Evolutionary conservation across 768 basidiomycete genomes (phyloP).

Genomic region (Podaxis sp.): DNA sequence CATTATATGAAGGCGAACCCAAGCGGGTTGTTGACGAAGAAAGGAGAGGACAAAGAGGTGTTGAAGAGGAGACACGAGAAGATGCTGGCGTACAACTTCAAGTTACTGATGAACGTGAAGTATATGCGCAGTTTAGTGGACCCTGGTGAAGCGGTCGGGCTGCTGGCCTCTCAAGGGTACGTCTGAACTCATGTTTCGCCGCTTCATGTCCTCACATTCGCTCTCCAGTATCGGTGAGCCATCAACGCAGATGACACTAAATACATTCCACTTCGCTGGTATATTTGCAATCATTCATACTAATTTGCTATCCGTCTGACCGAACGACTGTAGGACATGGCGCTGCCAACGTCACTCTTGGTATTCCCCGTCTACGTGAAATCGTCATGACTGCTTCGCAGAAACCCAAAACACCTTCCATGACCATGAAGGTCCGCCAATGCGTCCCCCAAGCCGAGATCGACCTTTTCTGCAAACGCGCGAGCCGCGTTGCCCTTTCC

Average conservation of each 20-base stretch:
- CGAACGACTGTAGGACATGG: slow-evolving; percentile 74
- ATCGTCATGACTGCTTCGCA: slow-evolving; percentile 98
- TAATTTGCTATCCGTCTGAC: not conserved
- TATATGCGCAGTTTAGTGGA: slow-evolving; percentile 94
- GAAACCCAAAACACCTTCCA: slow-evolving; percentile 96
- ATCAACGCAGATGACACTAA: slow-evolving; percentile 99
- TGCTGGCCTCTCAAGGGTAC: slow-evolving; percentile 96
- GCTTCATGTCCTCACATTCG: not conserved
- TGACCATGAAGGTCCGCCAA: slow-evolving; percentile 75
- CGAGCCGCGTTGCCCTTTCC: slow-evolving; percentile 81
- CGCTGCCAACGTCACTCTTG: slow-evolving; percentile 97
- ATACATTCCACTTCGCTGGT: slow-evolving; percentile 99
- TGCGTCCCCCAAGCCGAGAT: slow-evolving; percentile 54
- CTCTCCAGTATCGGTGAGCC: slow-evolving; percentile 89
- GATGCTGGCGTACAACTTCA: slow-evolving; percentile 61
- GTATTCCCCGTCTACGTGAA: slow-evolving; percentile 97
- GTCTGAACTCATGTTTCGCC: slow-evolving; percentile 21
- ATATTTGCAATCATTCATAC: slow-evolving; percentile 13
- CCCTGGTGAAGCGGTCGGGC: slow-evolving; percentile 97
- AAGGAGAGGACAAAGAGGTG: slow-evolving; percentile 26
- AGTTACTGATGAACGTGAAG: slow-evolving; percentile 82
- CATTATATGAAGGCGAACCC: slow-evolving; percentile 80
- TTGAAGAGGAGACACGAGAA: slow-evolving; percentile 45
- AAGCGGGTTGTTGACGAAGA: slow-evolving; percentile 38
- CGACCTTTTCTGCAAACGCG: slow-evolving; percentile 83